Percentiles rank a stretch among this genome's conserved stretches.
Conservation (phyloP, 176 grass and related monocot genomes). For the Typha latifolia region DNA sequence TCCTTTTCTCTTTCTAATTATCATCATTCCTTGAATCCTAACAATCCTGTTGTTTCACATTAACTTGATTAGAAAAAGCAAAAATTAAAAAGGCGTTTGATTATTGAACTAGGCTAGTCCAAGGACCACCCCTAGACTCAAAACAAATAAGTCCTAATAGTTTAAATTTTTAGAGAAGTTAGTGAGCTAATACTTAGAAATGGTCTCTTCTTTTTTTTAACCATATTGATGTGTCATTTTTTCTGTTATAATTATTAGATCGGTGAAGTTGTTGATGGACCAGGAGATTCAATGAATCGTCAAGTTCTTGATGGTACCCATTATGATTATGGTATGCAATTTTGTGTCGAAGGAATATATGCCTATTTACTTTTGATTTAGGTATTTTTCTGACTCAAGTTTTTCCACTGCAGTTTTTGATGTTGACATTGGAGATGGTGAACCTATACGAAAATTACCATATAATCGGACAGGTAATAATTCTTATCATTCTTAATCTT, state of each 20-base stretch:
- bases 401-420: slow-evolving; percentile 64
- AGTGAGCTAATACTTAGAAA: background rate
- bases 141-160: no score
- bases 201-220: slow-evolving; percentile 15
- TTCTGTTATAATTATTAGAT: slow-evolving; percentile 37
- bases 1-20: no score
- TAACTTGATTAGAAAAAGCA: no score
- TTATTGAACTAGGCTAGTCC: no score
- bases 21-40: no score
- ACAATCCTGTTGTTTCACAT: no score
- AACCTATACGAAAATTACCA: slow-evolving; percentile 81
- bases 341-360: slow-evolving; percentile 17
- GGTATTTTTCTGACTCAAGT: background rate
- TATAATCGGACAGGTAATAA: slow-evolving; percentile 80
- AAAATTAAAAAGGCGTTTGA: no score
- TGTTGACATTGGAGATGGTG: slow-evolving; percentile 98
- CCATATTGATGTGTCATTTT: background rate
- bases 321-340: slow-evolving; percentile 80
- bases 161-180: no score
- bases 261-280: slow-evolving; percentile 90
- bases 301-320: slow-evolving; percentile 71
- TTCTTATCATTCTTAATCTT: background rate
- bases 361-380: background rate
- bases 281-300: slow-evolving; percentile 38
- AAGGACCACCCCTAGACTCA: no score